Evolutionary conservation across 2,329 filamentous ascomycete genomes (phyloP).

Genomic region (Trichophyton equinum): DNA sequence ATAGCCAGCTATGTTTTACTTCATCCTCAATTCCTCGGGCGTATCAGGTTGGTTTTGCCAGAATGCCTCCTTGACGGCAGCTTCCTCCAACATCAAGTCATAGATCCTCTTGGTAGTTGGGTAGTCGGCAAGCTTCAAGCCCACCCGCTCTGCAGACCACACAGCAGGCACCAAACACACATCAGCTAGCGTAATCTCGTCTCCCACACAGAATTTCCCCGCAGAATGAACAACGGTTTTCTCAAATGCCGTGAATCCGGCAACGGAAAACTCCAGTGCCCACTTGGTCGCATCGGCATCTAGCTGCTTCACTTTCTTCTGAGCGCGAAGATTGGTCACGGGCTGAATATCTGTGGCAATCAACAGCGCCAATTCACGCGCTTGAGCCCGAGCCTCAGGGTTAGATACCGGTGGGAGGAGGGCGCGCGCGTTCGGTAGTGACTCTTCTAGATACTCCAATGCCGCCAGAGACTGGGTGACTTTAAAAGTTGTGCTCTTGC

Average conservation of each 20-base stretch:
- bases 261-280: conserved; percentile 40
- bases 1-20: conserved; percentile 2
- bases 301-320: conserved; percentile 37
- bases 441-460: conserved; percentile 51
- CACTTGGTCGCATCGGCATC: conserved; percentile 34
- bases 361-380: conserved; percentile 44
- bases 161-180: conserved; percentile 46
- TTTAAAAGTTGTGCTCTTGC: conserved; percentile 22
- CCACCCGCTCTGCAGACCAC: conserved; percentile 45
- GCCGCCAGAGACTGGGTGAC: conserved; percentile 48
- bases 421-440: conserved; percentile 25
- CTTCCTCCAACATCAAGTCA: conserved; percentile 35
- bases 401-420: conserved; percentile 38
- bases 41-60: conserved; percentile 46
- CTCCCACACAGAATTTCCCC: conserved; percentile 44
- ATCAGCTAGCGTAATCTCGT: conserved; percentile 46
- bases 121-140: conserved; percentile 41
- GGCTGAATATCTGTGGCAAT: conserved; percentile 48
- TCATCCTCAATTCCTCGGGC: conserved; percentile 32
- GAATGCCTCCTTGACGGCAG: conserved; percentile 41
- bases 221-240: conserved; percentile 26
- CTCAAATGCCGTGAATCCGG: conserved; percentile 48
- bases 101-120: conserved; percentile 38
- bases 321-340: conserved; percentile 45
- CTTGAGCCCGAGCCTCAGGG: conserved; percentile 35